Percentiles rank a stretch among this genome's conserved stretches.
These are phyloP conservation scores for Trichoderma asperelloides DNA, from an alignment of 495 filamentous ascomycete genomes.

Conservation along the genomic window DNA sequence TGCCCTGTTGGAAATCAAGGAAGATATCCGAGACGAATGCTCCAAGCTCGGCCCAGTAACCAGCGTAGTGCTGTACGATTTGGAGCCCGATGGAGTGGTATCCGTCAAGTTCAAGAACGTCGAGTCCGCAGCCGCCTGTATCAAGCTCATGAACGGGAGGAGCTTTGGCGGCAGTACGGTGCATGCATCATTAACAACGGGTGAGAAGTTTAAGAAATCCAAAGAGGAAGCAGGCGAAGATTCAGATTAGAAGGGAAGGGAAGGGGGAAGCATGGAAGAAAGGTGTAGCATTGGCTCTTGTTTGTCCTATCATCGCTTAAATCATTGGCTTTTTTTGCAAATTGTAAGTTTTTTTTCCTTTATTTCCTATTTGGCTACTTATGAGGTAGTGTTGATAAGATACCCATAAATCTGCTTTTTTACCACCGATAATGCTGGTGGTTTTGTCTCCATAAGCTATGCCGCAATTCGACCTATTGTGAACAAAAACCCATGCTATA, in stretches of 20 bases:
- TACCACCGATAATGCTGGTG: neutral
- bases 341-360: neutral
- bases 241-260: slow-evolving; percentile 24
- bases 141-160: slow-evolving; percentile 71
- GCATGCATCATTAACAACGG: slow-evolving; percentile 66
- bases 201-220: slow-evolving; percentile 71
- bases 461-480: neutral
- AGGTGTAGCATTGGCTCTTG: neutral
- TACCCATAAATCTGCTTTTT: neutral
- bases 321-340: neutral
- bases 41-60: slow-evolving; percentile 79
- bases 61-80: slow-evolving; percentile 83
- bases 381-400: neutral
- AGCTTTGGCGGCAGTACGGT: slow-evolving; percentile 67
- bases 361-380: neutral
- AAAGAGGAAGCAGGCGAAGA: slow-evolving; percentile 34
- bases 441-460: neutral
- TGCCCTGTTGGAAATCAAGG: slow-evolving; percentile 81
- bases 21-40: slow-evolving; percentile 88
- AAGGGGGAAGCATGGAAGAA: neutral
- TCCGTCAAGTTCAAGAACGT: slow-evolving; percentile 67
- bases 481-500: neutral
- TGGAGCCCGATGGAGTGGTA: slow-evolving; percentile 78
- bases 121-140: slow-evolving; percentile 64
- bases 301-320: too few relatives aligned